phyloP scores from a whole-genome alignment of 2,329 filamentous ascomycete species.

The Penicillium sp. region DNA sequence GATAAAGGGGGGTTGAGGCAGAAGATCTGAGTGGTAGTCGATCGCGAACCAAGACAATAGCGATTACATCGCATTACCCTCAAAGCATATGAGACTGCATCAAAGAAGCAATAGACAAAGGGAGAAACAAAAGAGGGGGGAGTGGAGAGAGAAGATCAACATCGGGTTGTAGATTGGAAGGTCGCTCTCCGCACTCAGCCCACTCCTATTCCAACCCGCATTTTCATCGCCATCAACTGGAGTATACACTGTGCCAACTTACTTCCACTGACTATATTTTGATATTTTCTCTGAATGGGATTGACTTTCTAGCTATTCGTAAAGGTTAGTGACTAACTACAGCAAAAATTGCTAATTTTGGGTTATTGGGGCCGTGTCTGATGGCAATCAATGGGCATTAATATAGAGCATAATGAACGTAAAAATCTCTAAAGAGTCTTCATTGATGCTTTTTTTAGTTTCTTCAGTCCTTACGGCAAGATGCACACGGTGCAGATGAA shows the following conservation, averaged over 20 bases:
- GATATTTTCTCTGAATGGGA: neutral
- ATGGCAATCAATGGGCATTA: neutral
- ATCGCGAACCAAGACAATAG: conserved; percentile 15
- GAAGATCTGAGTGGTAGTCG: neutral
- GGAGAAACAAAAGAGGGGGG: conserved; percentile 19
- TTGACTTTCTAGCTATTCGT: neutral
- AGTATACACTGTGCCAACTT: neutral
- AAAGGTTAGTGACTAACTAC: neutral
- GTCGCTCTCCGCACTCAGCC: neutral
- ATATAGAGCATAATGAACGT: neutral
- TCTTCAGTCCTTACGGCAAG: neutral
- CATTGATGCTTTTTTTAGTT: neutral
- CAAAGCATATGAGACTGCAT: conserved; percentile 5
- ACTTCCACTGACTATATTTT: neutral
- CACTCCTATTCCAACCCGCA: neutral
- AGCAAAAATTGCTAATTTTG: neutral
- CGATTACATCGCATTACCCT: conserved; percentile 31
- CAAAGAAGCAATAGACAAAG: neutral
- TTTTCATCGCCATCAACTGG: neutral
- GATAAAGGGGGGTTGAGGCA: conserved; percentile 9
- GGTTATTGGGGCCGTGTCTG: neutral
- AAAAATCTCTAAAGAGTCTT: neutral
- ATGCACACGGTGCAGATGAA: neutral
- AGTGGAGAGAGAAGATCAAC: conserved; percentile 19
- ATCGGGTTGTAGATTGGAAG: conserved; percentile 2